Evolutionary conservation across 179 eudicot species (phyloP).

Genomic region (Silene vulgaris): DNA sequence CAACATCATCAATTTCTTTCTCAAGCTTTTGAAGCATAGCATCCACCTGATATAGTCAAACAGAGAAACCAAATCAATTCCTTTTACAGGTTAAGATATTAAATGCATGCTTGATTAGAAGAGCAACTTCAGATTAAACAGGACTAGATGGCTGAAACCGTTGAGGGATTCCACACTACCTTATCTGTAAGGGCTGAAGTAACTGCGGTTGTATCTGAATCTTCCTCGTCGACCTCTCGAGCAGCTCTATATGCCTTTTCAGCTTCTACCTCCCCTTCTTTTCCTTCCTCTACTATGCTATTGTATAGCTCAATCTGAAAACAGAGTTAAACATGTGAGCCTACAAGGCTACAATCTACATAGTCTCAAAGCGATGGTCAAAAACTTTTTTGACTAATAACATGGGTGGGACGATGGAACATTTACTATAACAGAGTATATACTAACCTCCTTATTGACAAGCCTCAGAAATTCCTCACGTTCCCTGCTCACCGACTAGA

Average conservation of each 20-base stretch:
- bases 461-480: constrained; percentile 83
- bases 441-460: constrained; percentile 72
- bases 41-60: constrained; percentile 57
- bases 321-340: background rate
- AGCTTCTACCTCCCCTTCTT: constrained; percentile 53
- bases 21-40: constrained; percentile 97
- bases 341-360: no score
- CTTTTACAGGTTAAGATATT: background rate
- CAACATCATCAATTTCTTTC: constrained; percentile 96
- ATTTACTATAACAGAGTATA: background rate
- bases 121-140: background rate
- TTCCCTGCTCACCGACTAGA: constrained; percentile 82
- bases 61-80: background rate
- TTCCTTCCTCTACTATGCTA: constrained; percentile 73
- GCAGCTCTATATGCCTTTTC: constrained; percentile 80
- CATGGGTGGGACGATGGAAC: background rate
- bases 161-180: constrained; percentile 25
- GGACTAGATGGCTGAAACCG: constrained; percentile 9
- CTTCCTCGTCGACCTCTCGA: constrained; percentile 41
- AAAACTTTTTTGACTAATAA: constrained; percentile 5
- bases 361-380: background rate
- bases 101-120: constrained; percentile 8
- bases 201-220: constrained; percentile 40
- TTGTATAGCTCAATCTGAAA: constrained; percentile 67
- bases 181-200: constrained; percentile 43